Evolutionary conservation across 495 filamentous ascomycete genomes (phyloP).

Genomic region (Podospora conica): DNA sequence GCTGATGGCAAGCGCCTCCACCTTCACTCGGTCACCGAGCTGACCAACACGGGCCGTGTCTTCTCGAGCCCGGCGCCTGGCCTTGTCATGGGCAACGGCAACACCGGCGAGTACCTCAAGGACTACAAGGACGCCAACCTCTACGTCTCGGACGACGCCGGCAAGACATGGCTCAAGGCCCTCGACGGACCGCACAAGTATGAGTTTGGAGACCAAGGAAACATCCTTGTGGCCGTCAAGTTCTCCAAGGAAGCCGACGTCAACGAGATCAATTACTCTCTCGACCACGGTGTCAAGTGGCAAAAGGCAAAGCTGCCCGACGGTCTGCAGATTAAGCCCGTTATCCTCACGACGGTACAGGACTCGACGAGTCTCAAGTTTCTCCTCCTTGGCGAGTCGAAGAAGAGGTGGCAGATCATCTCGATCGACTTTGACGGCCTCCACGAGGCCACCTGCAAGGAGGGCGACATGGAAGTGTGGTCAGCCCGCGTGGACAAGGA

Average conservation of each 20-base stretch:
- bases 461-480: slow-evolving; percentile 83
- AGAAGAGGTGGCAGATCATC: slow-evolving; percentile 52
- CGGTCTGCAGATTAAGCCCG: slow-evolving; percentile 56
- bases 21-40: slow-evolving; percentile 82
- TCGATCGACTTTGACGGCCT: slow-evolving; percentile 76
- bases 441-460: slow-evolving; percentile 72
- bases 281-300: slow-evolving; percentile 85
- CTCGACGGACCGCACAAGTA: slow-evolving; percentile 84
- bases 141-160: slow-evolving; percentile 87
- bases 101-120: slow-evolving; percentile 67
- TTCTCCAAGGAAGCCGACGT: slow-evolving; percentile 59
- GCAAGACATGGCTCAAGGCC: slow-evolving; percentile 70
- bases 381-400: slow-evolving; percentile 56
- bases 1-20: slow-evolving; percentile 62
- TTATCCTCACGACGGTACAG: slow-evolving; percentile 72
- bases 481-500: slow-evolving; percentile 73
- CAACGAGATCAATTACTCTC: slow-evolving; percentile 62
- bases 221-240: slow-evolving; percentile 72
- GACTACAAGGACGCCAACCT: slow-evolving; percentile 63
- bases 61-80: slow-evolving; percentile 93
- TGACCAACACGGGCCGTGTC: slow-evolving; percentile 72
- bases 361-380: slow-evolving; percentile 92
- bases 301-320: slow-evolving; percentile 53
- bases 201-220: slow-evolving; percentile 88
- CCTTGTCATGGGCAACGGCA: slow-evolving; percentile 86